Evolutionary conservation across 129 eudicot species (phyloP).

Genomic region (Centaurea solstitialis): DNA sequence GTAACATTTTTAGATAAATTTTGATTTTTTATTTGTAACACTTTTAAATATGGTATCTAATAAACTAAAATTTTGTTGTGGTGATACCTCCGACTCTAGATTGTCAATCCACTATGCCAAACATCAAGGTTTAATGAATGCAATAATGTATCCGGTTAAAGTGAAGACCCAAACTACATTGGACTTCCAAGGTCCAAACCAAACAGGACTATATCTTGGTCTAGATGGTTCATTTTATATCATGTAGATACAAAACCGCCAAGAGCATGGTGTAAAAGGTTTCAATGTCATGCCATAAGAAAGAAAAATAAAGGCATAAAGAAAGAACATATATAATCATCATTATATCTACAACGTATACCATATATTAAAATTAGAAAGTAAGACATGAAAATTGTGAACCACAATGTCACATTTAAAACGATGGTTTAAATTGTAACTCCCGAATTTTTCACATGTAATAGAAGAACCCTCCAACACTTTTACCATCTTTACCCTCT

Average conservation of each 20-base stretch:
- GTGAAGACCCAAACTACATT: background rate
- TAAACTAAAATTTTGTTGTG: too few species aligned
- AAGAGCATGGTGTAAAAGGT: background rate
- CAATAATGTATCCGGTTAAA: background rate
- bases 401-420: background rate
- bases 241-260: background rate
- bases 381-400: background rate
- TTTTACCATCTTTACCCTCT: constrained; percentile 19
- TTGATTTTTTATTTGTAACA: too few species aligned
- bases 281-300: background rate
- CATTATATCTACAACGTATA: background rate
- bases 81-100: too few species aligned
- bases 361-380: background rate
- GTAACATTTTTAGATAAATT: too few species aligned
- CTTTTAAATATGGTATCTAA: too few species aligned
- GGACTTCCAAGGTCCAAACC: background rate
- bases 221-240: background rate
- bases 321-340: background rate
- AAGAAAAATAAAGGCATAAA: background rate
- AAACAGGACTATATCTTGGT: background rate
- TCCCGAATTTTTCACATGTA: background rate
- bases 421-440: background rate
- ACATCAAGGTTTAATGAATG: too few species aligned
- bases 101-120: too few species aligned
- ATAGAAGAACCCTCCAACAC: constrained; percentile 1